Evolutionary conservation across 2,329 filamentous ascomycete species (phyloP), one percentile per base, ranked within the genome.

Genomic region (Fusarium sp.): DNA sequence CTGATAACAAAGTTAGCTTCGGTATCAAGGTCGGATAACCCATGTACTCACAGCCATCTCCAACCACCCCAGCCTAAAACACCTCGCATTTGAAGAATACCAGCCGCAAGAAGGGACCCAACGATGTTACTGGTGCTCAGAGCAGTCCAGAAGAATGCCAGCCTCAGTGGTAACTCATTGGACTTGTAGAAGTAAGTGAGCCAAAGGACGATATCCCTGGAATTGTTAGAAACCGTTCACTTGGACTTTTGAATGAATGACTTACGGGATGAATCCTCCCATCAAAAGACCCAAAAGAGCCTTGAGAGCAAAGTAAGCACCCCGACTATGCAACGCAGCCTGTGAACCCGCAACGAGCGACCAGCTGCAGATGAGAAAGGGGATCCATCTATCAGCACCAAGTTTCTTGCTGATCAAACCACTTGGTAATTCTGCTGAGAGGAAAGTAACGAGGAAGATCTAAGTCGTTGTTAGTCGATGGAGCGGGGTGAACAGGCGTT

Each of bases 161-260:
- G 79, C 2, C 91, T 85, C 13, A 85, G 84, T 0, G 91, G 90
- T 0, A 94, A 80, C 74, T 94, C 91, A 51, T 83, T 83, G 1
- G 87, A 87, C 43, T 87, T 93, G 79, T 93, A 94, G 77, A 90
- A 94, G 76, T 94, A 94, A 5, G 87, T 89, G 7, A 93, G 81
- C 76, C 90, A 93, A 0, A 91, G 79, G 15, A 91, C 85, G 21
- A 87, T 87, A 60, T 79, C 72, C 20, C 75, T 76, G 2, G 2
- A 6, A 2, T 11, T 20, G 55, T 69, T n/a, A 63, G 57, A 23
- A 2, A 1, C 1, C 10, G 0, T 18, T 1, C 1, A 6, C 3
- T 6, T 17, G 2, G 3, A 1, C n/a, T n/a, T n/a, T n/a, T 3
- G 6, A 0, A 0, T 2, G 13, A 14, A 15, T 11, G 1, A 18